Percentiles rank a stretch among this genome's conserved stretches.
Evolutionary conservation across 345 rosid genomes (phyloP).

Genomic region (Zanthoxylum bungeanum): DNA sequence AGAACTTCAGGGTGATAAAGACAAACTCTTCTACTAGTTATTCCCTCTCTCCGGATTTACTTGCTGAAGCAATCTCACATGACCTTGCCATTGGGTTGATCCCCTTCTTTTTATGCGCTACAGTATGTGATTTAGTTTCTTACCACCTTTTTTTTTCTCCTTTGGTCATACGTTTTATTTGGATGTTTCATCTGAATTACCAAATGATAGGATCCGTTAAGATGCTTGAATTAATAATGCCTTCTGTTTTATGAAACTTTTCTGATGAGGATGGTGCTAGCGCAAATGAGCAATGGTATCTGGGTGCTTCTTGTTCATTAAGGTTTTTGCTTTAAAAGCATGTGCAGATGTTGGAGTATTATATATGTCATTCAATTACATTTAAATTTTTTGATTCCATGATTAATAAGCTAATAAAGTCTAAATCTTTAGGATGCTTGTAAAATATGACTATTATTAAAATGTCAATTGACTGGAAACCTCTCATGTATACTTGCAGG

Average conservation of each 20-base stretch:
- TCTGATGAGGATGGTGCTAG: neutral
- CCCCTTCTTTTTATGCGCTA: constrained; percentile 82
- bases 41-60: constrained; percentile 53
- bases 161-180: constrained; percentile 5
- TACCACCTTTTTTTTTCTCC: neutral
- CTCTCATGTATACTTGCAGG: constrained; percentile 38
- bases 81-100: constrained; percentile 72
- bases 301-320: neutral
- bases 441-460: neutral
- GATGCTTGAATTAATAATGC: neutral
- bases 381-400: neutral
- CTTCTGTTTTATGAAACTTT: neutral
- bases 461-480: neutral
- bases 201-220: neutral
- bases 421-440: constrained; percentile 3
- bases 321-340: neutral
- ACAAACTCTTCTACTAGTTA: constrained; percentile 68
- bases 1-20: constrained; percentile 64
- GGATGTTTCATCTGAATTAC: neutral
- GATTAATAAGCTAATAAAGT: neutral
- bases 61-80: constrained; percentile 52
- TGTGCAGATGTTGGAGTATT: neutral
- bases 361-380: neutral
- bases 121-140: constrained; percentile 42
- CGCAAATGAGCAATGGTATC: neutral